Conservation (phyloP, 148 eudicot species). For the Selenicereus undatus region DNA sequence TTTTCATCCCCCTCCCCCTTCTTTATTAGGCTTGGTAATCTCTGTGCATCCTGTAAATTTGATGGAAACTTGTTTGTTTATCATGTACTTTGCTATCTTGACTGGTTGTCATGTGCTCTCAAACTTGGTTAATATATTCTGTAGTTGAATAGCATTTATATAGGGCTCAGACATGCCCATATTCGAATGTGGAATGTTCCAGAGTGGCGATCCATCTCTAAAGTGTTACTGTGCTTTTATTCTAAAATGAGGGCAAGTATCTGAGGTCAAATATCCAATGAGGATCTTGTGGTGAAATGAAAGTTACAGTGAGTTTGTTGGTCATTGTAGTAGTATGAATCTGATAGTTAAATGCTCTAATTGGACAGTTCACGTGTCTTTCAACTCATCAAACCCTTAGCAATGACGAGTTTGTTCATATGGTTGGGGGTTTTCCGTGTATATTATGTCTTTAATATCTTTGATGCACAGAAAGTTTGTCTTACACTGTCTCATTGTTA, state of each 20-base stretch:
- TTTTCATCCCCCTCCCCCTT: background rate
- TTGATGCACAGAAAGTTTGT: background rate
- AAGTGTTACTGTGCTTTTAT: background rate
- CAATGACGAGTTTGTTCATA: background rate
- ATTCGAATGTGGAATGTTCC: background rate
- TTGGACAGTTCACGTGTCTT: background rate
- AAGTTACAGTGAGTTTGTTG: background rate
- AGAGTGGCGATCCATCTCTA: background rate
- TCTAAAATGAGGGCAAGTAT: background rate
- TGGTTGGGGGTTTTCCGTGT: conserved; percentile 29
- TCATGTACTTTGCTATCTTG: too few relatives aligned
- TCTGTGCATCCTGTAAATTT: background rate
- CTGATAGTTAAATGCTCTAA: background rate
- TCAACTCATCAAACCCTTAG: background rate
- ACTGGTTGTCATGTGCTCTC: background rate
- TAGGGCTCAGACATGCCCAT: background rate
- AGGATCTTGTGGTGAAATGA: background rate
- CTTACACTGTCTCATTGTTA: background rate
- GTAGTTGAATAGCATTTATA: too few relatives aligned
- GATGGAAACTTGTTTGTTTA: background rate
- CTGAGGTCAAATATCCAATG: background rate
- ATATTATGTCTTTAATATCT: background rate
- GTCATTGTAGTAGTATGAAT: background rate
- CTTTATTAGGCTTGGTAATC: background rate
- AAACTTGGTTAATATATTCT: background rate